A percentile compares a stretch with the other conserved stretches of the same genome.
Evolutionary conservation across 2,329 filamentous ascomycete genomes (phyloP).

Genomic region (Monosporascus sp.): DNA sequence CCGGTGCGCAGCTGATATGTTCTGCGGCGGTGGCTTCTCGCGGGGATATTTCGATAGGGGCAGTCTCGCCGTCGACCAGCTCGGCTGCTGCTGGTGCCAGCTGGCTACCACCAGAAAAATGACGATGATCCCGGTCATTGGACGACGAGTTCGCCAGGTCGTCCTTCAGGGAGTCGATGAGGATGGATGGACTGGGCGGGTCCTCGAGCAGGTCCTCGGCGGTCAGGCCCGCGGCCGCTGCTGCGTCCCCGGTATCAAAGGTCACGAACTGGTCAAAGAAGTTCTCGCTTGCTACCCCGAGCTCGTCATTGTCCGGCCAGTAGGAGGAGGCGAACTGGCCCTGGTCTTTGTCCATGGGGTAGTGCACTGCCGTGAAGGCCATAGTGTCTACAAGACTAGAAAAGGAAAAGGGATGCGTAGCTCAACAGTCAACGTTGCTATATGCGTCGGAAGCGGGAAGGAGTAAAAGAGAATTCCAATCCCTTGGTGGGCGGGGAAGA

Average conservation of each 20-base stretch:
- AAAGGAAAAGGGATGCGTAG: conserved; percentile 10
- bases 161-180: conserved; percentile 23
- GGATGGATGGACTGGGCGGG: conserved; percentile 26
- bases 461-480: neutral
- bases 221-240: conserved; percentile 7
- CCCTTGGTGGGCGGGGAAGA: conserved; percentile 4
- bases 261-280: conserved; percentile 30
- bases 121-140: conserved; percentile 14
- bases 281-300: conserved; percentile 20
- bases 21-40: conserved; percentile 3
- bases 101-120: conserved; percentile 3
- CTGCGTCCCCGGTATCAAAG: conserved; percentile 24
- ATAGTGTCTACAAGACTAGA: conserved; percentile 13
- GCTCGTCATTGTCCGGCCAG: conserved; percentile 26
- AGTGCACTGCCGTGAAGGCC: conserved; percentile 25
- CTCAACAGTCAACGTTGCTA: neutral
- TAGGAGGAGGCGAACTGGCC: conserved; percentile 20
- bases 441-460: no score
- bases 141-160: conserved; percentile 14
- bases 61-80: conserved; percentile 6
- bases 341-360: conserved; percentile 27
- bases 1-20: conserved; percentile 9
- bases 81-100: conserved; percentile 2
- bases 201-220: conserved; percentile 15
- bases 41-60: conserved; percentile 7